These are phyloP conservation scores for Amyloporia xantha DNA, from an alignment of 768 basidiomycete genomes.

Conservation along the genomic window DNA sequence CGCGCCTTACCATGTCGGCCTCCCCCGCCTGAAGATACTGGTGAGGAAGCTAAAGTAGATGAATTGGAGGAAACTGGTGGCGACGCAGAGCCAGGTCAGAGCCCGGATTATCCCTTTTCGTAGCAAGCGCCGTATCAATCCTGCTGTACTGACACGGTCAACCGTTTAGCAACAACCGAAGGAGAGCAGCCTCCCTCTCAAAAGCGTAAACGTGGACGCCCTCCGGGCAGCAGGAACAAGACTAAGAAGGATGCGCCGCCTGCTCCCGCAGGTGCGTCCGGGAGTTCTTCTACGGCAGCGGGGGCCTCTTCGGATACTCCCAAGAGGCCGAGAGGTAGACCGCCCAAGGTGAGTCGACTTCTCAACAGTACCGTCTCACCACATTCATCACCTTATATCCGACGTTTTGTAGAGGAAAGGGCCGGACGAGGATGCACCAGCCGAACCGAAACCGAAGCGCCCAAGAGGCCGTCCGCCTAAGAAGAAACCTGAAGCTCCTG, in stretches of 20 bases:
- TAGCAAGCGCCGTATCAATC: conserved; percentile 18
- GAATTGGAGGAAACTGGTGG: conserved; percentile 46
- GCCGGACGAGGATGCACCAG: conserved; percentile 39
- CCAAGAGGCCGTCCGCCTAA: conserved; percentile 25
- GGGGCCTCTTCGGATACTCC: conserved; percentile 19
- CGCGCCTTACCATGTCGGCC: conserved; percentile 50
- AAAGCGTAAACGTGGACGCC: conserved; percentile 84
- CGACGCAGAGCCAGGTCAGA: conserved; percentile 26
- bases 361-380: no score
- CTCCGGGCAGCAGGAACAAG: conserved; percentile 83
- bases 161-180: conserved; percentile 29
- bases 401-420: conserved; percentile 27
- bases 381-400: no score
- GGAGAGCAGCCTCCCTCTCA: conserved; percentile 32
- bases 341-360: conserved; percentile 38
- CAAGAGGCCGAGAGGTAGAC: conserved; percentile 45
- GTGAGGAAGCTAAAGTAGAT: conserved; percentile 48
- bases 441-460: conserved; percentile 17
- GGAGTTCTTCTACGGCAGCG: conserved; percentile 9
- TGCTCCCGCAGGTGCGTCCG: conserved; percentile 22
- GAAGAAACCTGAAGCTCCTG: conserved; percentile 15
- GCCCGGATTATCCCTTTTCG: conserved; percentile 16
- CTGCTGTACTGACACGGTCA: conserved; percentile 10
- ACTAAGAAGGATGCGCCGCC: conserved; percentile 34
- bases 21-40: conserved; percentile 45